A percentile compares a stretch with the other conserved stretches of the same genome.
phyloP scores from a whole-genome alignment of 768 basidiomycete genomes.

The Krasilnikovozyma curviuscula region DNA sequence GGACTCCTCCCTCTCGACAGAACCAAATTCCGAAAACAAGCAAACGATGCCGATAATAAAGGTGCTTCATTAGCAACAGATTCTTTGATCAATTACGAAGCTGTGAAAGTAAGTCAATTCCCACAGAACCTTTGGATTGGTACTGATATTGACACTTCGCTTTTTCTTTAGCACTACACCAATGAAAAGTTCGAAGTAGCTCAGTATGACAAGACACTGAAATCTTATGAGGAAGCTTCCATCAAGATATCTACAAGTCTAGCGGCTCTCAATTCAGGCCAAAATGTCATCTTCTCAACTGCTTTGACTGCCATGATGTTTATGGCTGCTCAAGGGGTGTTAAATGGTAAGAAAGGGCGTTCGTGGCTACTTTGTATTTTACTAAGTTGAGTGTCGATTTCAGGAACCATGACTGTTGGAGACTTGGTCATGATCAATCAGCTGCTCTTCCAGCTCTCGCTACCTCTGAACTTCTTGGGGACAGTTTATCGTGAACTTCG shows the following conservation, averaged over 20 bases:
- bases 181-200: conserved; percentile 80
- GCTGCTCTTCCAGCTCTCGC: conserved; percentile 85
- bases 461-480: conserved; percentile 87
- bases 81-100: conserved; percentile 92
- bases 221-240: conserved; percentile 72
- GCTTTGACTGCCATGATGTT: conserved; percentile 92
- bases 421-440: conserved; percentile 99
- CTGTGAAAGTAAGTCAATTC: conserved; percentile 62
- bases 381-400: not conserved
- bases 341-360: conserved; percentile 43
- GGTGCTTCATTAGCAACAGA: conserved; percentile 87
- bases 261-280: conserved; percentile 83
- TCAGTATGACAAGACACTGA: conserved; percentile 77
- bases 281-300: conserved; percentile 86
- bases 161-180: conserved; percentile 61
- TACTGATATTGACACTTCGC: not conserved
- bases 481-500: conserved; percentile 93
- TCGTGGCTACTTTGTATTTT: not conserved
- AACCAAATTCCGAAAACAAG: conserved; percentile 79
- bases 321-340: conserved; percentile 79
- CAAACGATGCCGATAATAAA: conserved; percentile 90
- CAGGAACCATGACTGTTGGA: conserved; percentile 93
- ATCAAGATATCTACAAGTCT: conserved; percentile 89
- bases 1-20: conserved; percentile 28
- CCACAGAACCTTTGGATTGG: too few species aligned